Conservation (phyloP, 1,284 basidiomycete genomes). For the Polyporus tsugae region DNA sequence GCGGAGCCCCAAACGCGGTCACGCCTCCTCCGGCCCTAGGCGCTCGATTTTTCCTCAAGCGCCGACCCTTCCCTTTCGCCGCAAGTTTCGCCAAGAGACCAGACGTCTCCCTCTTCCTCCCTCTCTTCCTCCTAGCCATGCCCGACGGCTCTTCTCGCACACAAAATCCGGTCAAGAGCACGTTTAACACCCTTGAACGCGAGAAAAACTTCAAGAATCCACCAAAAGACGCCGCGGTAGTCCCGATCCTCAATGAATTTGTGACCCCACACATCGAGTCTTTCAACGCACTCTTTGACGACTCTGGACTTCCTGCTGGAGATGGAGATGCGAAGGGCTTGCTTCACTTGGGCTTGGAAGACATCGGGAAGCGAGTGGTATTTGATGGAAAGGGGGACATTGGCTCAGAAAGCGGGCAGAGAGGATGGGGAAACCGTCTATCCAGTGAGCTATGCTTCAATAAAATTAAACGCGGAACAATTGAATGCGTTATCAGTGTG, state of each 20-base stretch:
- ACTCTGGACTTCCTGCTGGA: constrained; percentile 74
- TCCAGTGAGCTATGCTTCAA: constrained; percentile 64
- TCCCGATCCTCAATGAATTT: constrained; percentile 91
- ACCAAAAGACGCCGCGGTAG: constrained; percentile 71
- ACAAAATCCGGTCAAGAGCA: constrained; percentile 42
- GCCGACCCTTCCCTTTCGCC: constrained; percentile 18
- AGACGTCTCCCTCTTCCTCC: constrained; percentile 4
- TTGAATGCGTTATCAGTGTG: constrained; percentile 60
- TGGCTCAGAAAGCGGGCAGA: constrained; percentile 60
- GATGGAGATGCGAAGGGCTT: constrained; percentile 85
- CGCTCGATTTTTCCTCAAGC: constrained; percentile 32
- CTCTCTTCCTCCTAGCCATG: constrained; percentile 40
- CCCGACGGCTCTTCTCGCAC: constrained; percentile 41
- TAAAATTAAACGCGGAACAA: constrained; percentile 12
- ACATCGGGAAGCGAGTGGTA: constrained; percentile 90
- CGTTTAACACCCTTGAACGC: constrained; percentile 88
- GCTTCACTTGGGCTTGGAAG: constrained; percentile 81
- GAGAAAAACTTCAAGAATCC: constrained; percentile 88
- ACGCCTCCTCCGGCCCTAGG: constrained; percentile 21
- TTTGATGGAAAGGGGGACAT: constrained; percentile 82
- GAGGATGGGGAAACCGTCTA: constrained; percentile 83
- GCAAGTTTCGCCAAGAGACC: constrained; percentile 16
- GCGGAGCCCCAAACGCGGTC: constrained; percentile 39
- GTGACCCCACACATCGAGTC: constrained; percentile 95
- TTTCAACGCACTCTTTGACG: constrained; percentile 96